Evolutionary conservation across 202 grass and related monocot genomes (phyloP).

Genomic region (Zoysia matrella): DNA sequence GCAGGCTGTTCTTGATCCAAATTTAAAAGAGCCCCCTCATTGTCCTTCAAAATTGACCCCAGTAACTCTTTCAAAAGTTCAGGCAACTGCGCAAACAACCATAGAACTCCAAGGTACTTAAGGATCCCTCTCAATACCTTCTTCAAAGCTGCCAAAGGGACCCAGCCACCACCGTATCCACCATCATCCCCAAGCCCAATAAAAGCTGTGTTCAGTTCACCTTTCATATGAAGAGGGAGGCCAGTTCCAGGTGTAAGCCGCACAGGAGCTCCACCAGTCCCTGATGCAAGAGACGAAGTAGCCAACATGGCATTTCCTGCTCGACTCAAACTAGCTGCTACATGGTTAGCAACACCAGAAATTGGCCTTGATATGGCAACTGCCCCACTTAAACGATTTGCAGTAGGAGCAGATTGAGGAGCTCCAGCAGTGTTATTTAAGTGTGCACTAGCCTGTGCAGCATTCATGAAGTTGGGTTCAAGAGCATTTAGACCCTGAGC

Average conservation of each 20-base stretch:
- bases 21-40: conserved; percentile 95
- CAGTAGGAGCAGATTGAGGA: conserved; percentile 53
- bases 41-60: conserved; percentile 99
- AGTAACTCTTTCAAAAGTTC: conserved; percentile 98
- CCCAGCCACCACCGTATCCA: conserved; percentile 98
- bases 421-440: conserved; percentile 55
- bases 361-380: conserved; percentile 67
- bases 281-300: conserved; percentile 75
- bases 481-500: conserved; percentile 99
- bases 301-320: conserved; percentile 75
- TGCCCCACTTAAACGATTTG: conserved; percentile 58
- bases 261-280: conserved; percentile 79
- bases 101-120: conserved; percentile 98
- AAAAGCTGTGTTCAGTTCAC: conserved; percentile 96
- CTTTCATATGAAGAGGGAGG: conserved; percentile 92
- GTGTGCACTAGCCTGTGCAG: conserved; percentile 57
- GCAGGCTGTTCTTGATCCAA: conserved; percentile 99
- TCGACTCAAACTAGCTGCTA: conserved; percentile 73
- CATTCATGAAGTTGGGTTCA: conserved; percentile 72
- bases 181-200: conserved; percentile 99
- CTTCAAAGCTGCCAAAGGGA: conserved; percentile 94
- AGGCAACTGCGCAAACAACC: conserved; percentile 98
- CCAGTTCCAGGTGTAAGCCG: conserved; percentile 73
- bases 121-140: conserved; percentile 97
- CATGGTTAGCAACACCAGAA: conserved; percentile 72